phyloP scores from a whole-genome alignment of 83 land plant species.

The Isoetes engelmannii region DNA sequence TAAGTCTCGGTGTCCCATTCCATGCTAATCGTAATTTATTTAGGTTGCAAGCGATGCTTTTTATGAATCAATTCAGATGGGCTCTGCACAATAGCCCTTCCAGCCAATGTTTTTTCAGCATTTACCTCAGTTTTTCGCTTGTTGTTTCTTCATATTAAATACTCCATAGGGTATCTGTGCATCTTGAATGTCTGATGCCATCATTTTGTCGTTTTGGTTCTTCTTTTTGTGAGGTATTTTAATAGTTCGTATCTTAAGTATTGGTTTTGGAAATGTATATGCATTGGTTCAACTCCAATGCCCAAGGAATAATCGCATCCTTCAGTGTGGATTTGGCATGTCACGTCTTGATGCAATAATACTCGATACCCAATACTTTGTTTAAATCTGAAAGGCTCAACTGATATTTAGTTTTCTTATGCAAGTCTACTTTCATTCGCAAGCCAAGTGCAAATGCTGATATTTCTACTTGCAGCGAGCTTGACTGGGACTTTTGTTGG shows the following conservation, averaged over 20 bases:
- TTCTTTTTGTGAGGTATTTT: neutral
- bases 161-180: no score
- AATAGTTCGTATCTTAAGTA: no score
- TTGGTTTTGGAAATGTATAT: no score
- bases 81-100: neutral
- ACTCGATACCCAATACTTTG: neutral
- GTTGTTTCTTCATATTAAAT: no score
- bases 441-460: neutral
- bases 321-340: neutral
- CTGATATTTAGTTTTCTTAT: neutral
- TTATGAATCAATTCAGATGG: neutral
- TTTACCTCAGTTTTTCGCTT: no score
- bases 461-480: constrained; percentile 19
- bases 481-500: constrained; percentile 46
- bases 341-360: neutral
- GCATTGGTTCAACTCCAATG: no score
- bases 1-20: neutral
- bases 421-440: neutral
- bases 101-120: neutral
- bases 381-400: neutral
- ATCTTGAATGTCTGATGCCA: no score
- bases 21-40: neutral
- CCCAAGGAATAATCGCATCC: neutral
- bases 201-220: neutral
- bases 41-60: neutral